Base-by-base conservation (phyloP, 495 filamentous ascomycete genomes). In the Amniculicola lignicola region DNA sequence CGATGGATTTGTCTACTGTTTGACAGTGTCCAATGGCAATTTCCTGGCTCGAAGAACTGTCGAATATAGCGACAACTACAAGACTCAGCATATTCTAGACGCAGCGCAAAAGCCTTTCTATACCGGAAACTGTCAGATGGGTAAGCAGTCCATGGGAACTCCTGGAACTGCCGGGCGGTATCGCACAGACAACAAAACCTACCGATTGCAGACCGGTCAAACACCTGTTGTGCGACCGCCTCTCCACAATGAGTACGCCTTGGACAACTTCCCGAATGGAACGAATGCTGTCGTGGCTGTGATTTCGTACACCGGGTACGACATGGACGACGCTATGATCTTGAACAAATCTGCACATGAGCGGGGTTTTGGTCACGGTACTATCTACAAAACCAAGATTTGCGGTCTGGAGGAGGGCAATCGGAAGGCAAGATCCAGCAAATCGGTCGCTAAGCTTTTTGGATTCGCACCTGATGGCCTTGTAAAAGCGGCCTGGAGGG, bases 251-350 rank as follows among this genome's bases (percentile, higher is more conserved):
- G 88, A 89, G 29, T 98, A 97, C 65, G 93, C 92, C 15, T 82
- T 98, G 51, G 93, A 98, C 71, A 96, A 97, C 75, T 98, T 95
- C 71, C 93, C 93, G 45, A 96, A 97, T 67, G 93, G 93, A n/a
- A 90, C 81, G 63, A 98, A 98, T 69, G 90, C 91, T 7, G 81
- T 98, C 22, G 93, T 98, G 51, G 93, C 93, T 47, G 95, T 98
- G 67, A 95, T 98, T 53, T 95, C 93, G 3, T 98, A 98, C 73
- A 97, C 93, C 4, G 93, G 92, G 38, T 97, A 96, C 69, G 93
- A 98, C 78, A 97, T 98, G 93, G 93, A 98, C 76, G 93, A 98
- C 74, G 93, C 93, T 69, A 98, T 98, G 93, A 96, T 98, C 62
- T 78, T 98, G 65, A 96, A 96, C 76, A 98, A 98, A 69, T 96